phyloP scores from a whole-genome alignment of 2,329 filamentous ascomycete species.

The Phoma sp. region DNA sequence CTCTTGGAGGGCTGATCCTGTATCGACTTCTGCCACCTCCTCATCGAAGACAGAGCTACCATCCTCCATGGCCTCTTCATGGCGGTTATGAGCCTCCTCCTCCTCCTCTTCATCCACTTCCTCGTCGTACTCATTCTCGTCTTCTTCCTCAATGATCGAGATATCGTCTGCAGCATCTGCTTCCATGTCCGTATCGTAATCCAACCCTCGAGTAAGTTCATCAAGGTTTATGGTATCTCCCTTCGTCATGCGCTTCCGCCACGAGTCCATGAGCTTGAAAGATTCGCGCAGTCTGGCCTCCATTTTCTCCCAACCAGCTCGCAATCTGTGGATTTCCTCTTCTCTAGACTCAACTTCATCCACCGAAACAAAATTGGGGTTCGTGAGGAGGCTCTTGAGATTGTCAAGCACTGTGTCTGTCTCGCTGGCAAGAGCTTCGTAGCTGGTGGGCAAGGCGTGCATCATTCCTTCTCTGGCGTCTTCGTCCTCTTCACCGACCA shows the following conservation, averaged over 20 bases:
- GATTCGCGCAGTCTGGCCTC: conserved; percentile 89
- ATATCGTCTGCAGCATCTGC: conserved; percentile 40
- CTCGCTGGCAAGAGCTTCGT: conserved; percentile 73
- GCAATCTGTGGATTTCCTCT: conserved; percentile 82
- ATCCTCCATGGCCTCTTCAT: conserved; percentile 27
- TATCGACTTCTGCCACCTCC: conserved; percentile 30
- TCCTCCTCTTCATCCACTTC: neutral
- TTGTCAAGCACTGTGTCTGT: conserved; percentile 81
- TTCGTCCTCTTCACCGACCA: conserved; percentile 43
- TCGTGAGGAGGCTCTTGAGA: conserved; percentile 83
- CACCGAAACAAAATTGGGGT: conserved; percentile 93
- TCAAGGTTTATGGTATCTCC: conserved; percentile 70
- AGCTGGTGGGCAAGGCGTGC: conserved; percentile 61
- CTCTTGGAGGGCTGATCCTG: conserved; percentile 41
- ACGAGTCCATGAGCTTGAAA: conserved; percentile 87
- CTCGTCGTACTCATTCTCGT: conserved; percentile 28
- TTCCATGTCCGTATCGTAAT: conserved; percentile 59
- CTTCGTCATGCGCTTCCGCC: conserved; percentile 80
- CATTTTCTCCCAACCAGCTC: conserved; percentile 92
- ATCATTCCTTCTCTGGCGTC: conserved; percentile 40
- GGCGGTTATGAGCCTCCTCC: conserved; percentile 22
- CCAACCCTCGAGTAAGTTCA: conserved; percentile 65
- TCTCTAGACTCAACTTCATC: conserved; percentile 94
- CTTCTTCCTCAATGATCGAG: conserved; percentile 29
- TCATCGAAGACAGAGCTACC: conserved; percentile 42